Evolutionary conservation across 441 rosid species (phyloP).

Genomic region (Gossypium schwendimanii): DNA sequence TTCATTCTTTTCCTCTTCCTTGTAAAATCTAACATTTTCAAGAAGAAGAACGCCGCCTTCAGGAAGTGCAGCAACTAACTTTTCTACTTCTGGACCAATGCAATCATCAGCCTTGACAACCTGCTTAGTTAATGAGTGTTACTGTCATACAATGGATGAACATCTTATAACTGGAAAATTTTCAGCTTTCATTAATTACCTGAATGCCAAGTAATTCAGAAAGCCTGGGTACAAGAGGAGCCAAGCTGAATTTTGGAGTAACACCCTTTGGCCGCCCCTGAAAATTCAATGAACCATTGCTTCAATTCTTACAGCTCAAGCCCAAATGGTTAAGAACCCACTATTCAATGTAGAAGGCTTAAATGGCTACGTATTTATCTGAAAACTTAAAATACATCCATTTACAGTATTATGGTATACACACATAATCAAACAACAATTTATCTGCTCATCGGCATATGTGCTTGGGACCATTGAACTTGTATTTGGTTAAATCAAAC

Average conservation of each 20-base stretch:
- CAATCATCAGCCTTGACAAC: conserved; percentile 86
- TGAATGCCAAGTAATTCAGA: conserved; percentile 58
- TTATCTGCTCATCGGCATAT: too few species aligned
- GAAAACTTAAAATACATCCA: too few species aligned
- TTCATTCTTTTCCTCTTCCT: conserved; percentile 95
- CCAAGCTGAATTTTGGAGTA: conserved; percentile 64
- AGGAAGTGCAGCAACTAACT: conserved; percentile 65
- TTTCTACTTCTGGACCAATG: conserved; percentile 82
- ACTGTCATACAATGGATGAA: background rate
- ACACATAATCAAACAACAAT: background rate
- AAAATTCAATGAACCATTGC: conserved; percentile 18
- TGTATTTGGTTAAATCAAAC: background rate
- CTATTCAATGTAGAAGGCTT: background rate
- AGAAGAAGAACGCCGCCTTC: conserved; percentile 87
- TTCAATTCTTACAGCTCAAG: conserved; percentile 5
- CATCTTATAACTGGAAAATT: background rate
- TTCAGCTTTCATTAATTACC: conserved; percentile 19
- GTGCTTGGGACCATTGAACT: too few species aligned
- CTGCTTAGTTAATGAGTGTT: conserved; percentile 24
- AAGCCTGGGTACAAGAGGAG: conserved; percentile 56
- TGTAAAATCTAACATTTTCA: conserved; percentile 87
- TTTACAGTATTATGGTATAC: background rate
- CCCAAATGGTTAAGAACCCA: background rate
- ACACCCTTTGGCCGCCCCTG: conserved; percentile 75
- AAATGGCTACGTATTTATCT: background rate